These are phyloP conservation scores for Komagataella kurtzmanii DNA, from an alignment of 805 yeast genomes.

Conservation along the genomic window DNA sequence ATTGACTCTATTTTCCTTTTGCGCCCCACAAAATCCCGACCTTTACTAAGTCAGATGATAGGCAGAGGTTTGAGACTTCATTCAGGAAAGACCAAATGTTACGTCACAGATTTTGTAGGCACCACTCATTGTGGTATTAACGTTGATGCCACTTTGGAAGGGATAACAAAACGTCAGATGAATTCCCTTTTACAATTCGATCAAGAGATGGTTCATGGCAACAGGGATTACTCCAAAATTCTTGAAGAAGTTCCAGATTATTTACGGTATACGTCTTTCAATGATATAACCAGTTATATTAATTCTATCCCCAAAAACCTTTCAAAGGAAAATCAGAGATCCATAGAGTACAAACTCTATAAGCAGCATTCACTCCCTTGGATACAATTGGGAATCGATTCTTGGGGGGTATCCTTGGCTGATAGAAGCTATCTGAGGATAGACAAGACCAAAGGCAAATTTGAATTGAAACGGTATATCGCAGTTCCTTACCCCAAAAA, in stretches of 20 bases:
- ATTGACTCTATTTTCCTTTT: slow-evolving; percentile 71
- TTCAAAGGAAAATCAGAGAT: background rate
- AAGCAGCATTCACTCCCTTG: slow-evolving; percentile 3
- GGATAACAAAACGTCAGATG: slow-evolving; percentile 2
- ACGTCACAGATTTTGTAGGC: slow-evolving; percentile 68
- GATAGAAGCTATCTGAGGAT: slow-evolving; percentile 8
- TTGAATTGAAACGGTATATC: background rate
- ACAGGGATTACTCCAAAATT: background rate
- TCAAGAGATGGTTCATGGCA: background rate
- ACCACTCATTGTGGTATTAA: slow-evolving; percentile 22
- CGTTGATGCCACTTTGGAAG: slow-evolving; percentile 11
- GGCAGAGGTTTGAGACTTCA: slow-evolving; percentile 76
- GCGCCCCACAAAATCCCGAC: slow-evolving; percentile 68
- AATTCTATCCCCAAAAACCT: background rate
- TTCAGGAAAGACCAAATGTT: slow-evolving; percentile 50
- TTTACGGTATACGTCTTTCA: background rate
- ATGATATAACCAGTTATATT: background rate
- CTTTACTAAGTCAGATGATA: slow-evolving; percentile 71
- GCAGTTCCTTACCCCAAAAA: background rate
- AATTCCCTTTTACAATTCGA: background rate
- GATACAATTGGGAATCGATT: slow-evolving; percentile 8
- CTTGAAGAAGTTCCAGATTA: background rate
- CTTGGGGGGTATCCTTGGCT: slow-evolving; percentile 11
- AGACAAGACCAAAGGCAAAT: slow-evolving; percentile 2
- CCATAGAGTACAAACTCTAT: slow-evolving; percentile 5